These are phyloP conservation scores for Phanerochaete sordida DNA, from an alignment of 768 basidiomycete species.

Conservation along the genomic window DNA sequence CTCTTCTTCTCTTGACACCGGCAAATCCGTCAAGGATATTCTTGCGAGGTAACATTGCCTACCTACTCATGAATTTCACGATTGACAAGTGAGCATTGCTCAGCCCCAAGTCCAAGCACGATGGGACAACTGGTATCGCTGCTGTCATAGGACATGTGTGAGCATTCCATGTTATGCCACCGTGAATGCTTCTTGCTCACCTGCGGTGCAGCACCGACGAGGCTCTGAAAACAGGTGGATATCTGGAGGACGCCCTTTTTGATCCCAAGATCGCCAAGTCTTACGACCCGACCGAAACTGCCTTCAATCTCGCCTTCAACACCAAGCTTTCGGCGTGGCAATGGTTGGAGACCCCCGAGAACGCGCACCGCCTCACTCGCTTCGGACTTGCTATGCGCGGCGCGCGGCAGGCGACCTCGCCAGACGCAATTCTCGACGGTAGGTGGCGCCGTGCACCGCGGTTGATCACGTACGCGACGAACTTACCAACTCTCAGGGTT, in stretches of 20 bases:
- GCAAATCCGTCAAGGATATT: constrained; percentile 14
- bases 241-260: constrained; percentile 17
- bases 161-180: not conserved
- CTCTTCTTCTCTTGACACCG: constrained; percentile 16
- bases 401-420: not conserved
- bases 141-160: constrained; percentile 12
- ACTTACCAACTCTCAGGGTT: constrained; percentile 13
- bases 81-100: not conserved
- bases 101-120: constrained; percentile 6
- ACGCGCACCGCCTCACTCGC: constrained; percentile 3
- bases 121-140: not conserved
- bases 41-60: not conserved
- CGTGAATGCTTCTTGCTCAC: constrained; percentile 10
- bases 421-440: constrained; percentile 6
- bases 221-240: constrained; percentile 8
- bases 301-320: constrained; percentile 12
- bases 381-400: not conserved
- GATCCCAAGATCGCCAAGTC: constrained; percentile 20
- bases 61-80: not conserved
- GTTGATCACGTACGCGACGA: not conserved
- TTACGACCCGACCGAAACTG: constrained; percentile 13
- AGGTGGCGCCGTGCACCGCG: not conserved
- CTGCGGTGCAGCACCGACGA: constrained; percentile 23
- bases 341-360: constrained; percentile 11
- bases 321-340: not conserved